A percentile compares a stretch with the other conserved stretches of the same genome.
These are phyloP conservation scores for Nakazawaea anatomiae DNA, from an alignment of 805 yeast species.

Conservation along the genomic window DNA sequence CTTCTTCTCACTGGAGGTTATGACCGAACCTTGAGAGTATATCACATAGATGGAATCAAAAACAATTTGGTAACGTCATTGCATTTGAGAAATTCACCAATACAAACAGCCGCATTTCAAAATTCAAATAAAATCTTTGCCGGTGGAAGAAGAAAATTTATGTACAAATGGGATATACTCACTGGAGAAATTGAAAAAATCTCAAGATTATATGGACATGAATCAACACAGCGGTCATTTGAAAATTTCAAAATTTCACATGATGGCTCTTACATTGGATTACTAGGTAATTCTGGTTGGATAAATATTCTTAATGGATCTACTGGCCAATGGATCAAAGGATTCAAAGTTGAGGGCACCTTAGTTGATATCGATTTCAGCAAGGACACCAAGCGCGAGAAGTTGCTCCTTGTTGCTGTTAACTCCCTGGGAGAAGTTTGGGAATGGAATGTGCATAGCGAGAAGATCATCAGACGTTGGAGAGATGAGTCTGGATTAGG, in stretches of 20 bases:
- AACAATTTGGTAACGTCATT: slow-evolving; percentile 80
- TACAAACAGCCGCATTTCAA: slow-evolving; percentile 69
- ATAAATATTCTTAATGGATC: slow-evolving; percentile 69
- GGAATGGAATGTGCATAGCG: slow-evolving; percentile 62
- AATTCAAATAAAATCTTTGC: slow-evolving; percentile 56
- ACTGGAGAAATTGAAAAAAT: slow-evolving; percentile 73
- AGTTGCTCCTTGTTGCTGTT: slow-evolving; percentile 46
- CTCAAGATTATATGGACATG: slow-evolving; percentile 88
- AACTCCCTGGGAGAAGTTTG: slow-evolving; percentile 82
- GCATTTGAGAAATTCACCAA: slow-evolving; percentile 72
- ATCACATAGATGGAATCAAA: slow-evolving; percentile 82
- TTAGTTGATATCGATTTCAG: slow-evolving; percentile 77
- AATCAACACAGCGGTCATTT: slow-evolving; percentile 74
- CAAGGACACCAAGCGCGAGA: slow-evolving; percentile 28
- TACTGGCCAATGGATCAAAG: slow-evolving; percentile 83
- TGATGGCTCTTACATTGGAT: slow-evolving; percentile 64
- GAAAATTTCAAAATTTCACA: slow-evolving; percentile 79
- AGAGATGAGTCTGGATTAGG: slow-evolving; percentile 82
- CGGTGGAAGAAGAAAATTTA: slow-evolving; percentile 86
- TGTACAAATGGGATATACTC: slow-evolving; percentile 85
- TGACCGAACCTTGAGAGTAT: slow-evolving; percentile 81
- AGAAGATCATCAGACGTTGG: slow-evolving; percentile 64
- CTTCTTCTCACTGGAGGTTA: slow-evolving; percentile 86
- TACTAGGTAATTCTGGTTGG: slow-evolving; percentile 89
- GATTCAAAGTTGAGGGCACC: slow-evolving; percentile 85